Conservation (phyloP, 75 land plant genomes). For the Azolla pinnata region DNA sequence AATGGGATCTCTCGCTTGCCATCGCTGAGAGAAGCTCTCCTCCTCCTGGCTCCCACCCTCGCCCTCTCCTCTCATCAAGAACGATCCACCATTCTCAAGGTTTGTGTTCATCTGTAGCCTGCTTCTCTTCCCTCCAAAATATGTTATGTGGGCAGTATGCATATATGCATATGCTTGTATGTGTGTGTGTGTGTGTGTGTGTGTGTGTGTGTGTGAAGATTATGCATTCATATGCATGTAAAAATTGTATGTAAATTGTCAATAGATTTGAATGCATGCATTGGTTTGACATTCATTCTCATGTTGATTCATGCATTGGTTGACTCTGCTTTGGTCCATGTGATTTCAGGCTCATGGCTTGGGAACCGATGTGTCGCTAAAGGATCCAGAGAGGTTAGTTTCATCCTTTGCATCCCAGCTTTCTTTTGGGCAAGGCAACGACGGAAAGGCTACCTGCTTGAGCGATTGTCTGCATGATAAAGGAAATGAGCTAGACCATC, state of each 20-base stretch:
- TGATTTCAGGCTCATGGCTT: slow-evolving; percentile 57
- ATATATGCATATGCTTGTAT: slow-evolving; percentile 7
- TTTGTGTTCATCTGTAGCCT: no score
- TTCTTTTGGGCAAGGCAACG: slow-evolving; percentile 22
- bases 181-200: background rate
- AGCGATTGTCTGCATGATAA: background rate
- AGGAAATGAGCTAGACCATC: slow-evolving; percentile 25
- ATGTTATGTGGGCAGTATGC: background rate
- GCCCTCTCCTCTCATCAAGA: no score
- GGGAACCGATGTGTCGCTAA: slow-evolving; percentile 85
- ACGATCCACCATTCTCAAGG: no score
- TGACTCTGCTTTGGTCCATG: background rate
- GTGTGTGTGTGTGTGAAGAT: background rate
- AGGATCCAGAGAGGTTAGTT: slow-evolving; percentile 55
- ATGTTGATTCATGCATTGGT: background rate
- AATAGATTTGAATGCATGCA: no score
- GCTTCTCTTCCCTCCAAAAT: background rate
- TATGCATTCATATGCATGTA: no score
- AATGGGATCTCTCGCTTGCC: no score
- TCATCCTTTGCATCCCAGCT: slow-evolving; percentile 81
- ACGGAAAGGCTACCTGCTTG: background rate
- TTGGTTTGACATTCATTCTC: background rate
- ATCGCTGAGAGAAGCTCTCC: no score
- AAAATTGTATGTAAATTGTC: background rate
- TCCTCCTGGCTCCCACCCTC: no score